phyloP scores from a whole-genome alignment of 2,329 filamentous ascomycete genomes.

The Aspergillus brasiliensis region DNA sequence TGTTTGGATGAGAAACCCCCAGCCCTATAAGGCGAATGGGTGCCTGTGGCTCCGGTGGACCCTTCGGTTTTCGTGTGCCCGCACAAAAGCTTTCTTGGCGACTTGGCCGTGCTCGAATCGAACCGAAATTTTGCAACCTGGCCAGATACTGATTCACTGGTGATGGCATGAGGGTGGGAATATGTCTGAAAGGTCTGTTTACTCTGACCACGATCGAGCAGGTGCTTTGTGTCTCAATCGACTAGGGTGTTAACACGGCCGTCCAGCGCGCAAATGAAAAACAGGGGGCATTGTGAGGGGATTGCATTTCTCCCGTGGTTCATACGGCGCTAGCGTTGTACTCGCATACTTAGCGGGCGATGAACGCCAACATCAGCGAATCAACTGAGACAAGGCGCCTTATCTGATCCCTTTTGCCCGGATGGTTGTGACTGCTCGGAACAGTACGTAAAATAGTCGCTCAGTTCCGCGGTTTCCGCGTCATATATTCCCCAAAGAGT shows the following conservation, averaged over 20 bases:
- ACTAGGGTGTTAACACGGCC: background rate
- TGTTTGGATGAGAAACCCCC: background rate
- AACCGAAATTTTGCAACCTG: background rate
- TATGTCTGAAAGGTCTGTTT: too few relatives aligned
- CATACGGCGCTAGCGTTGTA: background rate
- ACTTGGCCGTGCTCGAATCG: background rate
- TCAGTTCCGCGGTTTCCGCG: background rate
- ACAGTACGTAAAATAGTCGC: too few relatives aligned
- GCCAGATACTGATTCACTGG: background rate
- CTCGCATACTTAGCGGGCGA: background rate
- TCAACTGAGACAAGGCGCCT: background rate
- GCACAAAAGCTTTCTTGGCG: background rate
- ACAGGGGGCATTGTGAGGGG: background rate
- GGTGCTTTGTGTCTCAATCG: background rate
- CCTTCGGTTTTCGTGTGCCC: background rate
- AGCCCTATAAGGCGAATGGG: background rate
- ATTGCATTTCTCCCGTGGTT: conserved; percentile 2
- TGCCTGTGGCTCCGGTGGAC: background rate
- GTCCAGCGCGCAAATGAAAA: background rate
- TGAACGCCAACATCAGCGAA: background rate
- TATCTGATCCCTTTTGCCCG: background rate
- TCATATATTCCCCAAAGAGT: background rate
- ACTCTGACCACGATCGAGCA: background rate
- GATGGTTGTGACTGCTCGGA: background rate
- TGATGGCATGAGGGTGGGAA: background rate